Base-by-base conservation (phyloP, 2,329 filamentous ascomycete species). In the Amauroascus verrucosus region DNA sequence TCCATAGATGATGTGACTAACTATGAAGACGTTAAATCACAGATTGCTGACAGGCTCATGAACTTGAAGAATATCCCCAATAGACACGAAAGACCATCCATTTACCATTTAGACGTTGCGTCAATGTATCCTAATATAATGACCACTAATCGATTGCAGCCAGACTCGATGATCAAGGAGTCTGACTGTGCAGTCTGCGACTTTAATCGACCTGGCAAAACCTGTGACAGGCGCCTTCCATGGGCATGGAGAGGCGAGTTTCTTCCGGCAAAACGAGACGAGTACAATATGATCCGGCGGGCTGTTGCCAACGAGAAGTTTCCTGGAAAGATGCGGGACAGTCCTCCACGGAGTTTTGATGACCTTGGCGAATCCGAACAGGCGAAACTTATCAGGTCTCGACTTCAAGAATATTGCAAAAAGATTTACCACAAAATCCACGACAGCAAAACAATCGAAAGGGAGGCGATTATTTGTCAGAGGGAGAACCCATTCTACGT, bases 111-210 rank as follows among this genome's bases (percentile, higher is more conserved):
- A 72, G 93, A 98, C 65, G 94, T 98, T 55, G 93, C 93, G 16
- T 96, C 93, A 56, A 98, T 98, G 93, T 98, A 98, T 67, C 93
- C 93, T 8, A 98, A 98, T 70, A 98, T 98, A 68, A 98, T 98
- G 94, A 98, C 94, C 1, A 98, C 93, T 1, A 98, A 98, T 69
- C 86, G 93, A 67, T 72, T 98, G 45, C 93, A 98, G 62, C 93
- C 93, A 0, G 93, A 98, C 69, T 97, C 93, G n/a, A 95, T 98
- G 89, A 94, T 98, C 51, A 77, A 91, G 46, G 94, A 98, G 67
- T 88, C 90, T 0, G 88, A 95, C 63, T 98, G 94, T 64, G 93
- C 93, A 2, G 90, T 93, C 9, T 98, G 94, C 69, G 94, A 98
- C 67, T 98, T 98, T 76, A 98, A 98, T 61, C 78, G 93, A 43